These are phyloP conservation scores for Pyrenula aspistea DNA, from an alignment of 495 filamentous ascomycete genomes.

Conservation along the genomic window DNA sequence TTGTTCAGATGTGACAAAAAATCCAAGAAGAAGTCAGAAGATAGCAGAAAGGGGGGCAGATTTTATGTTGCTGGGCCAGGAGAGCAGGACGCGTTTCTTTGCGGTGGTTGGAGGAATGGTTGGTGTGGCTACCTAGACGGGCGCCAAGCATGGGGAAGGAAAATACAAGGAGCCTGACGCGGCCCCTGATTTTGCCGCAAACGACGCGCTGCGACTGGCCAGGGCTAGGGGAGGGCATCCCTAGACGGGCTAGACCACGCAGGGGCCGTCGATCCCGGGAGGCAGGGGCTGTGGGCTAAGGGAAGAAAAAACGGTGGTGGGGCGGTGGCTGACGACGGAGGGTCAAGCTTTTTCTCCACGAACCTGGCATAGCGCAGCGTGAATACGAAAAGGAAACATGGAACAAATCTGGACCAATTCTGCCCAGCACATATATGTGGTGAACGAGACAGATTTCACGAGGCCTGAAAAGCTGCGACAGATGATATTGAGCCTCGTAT, in stretches of 20 bases:
- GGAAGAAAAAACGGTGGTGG: not conserved
- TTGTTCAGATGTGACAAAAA: too few species aligned
- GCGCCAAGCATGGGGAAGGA: not conserved
- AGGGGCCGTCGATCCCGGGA: not conserved
- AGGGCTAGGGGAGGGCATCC: too few species aligned
- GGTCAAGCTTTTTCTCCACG: too few species aligned
- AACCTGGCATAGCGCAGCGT: too few species aligned
- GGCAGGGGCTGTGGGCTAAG: not conserved
- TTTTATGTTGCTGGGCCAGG: not conserved
- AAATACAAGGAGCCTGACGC: not conserved
- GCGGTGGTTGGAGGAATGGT: not conserved
- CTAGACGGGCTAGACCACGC: not conserved
- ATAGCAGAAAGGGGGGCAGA: not conserved
- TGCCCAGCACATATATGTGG: too few species aligned
- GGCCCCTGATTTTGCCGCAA: not conserved
- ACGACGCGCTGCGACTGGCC: not conserved
- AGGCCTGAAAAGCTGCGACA: too few species aligned
- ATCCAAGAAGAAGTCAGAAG: not conserved
- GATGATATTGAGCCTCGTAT: too few species aligned
- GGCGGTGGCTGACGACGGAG: too few species aligned
- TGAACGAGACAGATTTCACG: too few species aligned
- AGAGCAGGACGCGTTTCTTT: too few species aligned
- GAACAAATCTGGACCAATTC: too few species aligned
- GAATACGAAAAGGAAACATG: too few species aligned
- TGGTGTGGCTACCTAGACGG: not conserved